These are phyloP conservation scores for Citrus medica DNA, from an alignment of 345 rosid genomes.

Conservation along the genomic window DNA sequence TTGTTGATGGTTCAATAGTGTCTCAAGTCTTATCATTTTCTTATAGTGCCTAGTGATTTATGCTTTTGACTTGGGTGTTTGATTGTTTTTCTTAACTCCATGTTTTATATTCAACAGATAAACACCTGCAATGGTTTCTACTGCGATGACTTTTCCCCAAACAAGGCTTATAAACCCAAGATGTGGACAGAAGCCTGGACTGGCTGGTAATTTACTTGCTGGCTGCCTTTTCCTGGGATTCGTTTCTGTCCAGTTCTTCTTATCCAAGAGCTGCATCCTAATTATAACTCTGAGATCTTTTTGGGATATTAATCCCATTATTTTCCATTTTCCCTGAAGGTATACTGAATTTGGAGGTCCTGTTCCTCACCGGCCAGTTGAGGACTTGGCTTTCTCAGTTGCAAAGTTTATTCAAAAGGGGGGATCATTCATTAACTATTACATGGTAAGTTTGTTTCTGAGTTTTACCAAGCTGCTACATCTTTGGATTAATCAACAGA, in stretches of 20 bases:
- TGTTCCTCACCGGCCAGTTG: slow-evolving; percentile 87
- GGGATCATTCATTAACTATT: slow-evolving; percentile 88
- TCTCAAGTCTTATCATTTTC: background rate
- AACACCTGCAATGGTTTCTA: slow-evolving; percentile 98
- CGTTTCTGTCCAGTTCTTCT: background rate
- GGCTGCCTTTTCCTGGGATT: background rate
- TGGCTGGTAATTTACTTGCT: slow-evolving; percentile 66
- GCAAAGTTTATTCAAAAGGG: slow-evolving; percentile 97
- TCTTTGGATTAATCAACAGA: slow-evolving; percentile 11
- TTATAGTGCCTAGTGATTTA: background rate
- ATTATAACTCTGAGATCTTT: background rate
- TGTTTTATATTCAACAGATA: slow-evolving; percentile 45
- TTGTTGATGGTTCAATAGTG: slow-evolving; percentile 14
- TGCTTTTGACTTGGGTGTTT: background rate
- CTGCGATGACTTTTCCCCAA: slow-evolving; percentile 94
- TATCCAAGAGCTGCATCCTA: slow-evolving; percentile 1
- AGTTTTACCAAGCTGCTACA: slow-evolving; percentile 9
- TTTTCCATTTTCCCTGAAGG: slow-evolving; percentile 37
- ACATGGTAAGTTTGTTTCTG: slow-evolving; percentile 59
- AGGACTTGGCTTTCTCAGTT: slow-evolving; percentile 95
- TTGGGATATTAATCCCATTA: slow-evolving; percentile 6
- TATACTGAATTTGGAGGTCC: slow-evolving; percentile 96
- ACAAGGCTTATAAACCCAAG: slow-evolving; percentile 92
- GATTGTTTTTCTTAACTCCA: background rate
- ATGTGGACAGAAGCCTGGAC: slow-evolving; percentile 99